Evolutionary conservation across 1,284 basidiomycete species (phyloP).

Genomic region (Takashimella koratensis): DNA sequence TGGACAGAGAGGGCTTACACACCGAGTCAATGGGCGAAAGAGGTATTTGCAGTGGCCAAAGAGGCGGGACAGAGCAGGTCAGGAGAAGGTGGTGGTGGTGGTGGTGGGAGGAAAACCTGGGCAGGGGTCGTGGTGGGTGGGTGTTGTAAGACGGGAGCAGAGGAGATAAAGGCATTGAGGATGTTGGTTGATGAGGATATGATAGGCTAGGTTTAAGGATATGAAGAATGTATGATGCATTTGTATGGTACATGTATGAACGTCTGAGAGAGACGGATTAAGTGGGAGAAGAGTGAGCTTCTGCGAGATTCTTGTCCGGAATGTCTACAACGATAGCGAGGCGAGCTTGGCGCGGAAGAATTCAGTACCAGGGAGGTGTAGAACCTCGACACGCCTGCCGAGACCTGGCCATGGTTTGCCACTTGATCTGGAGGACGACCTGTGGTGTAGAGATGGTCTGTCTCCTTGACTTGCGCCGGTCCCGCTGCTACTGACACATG

Average conservation of each 20-base stretch:
- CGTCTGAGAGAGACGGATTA: neutral
- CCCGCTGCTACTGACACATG: neutral
- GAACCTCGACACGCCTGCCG: conserved; percentile 45
- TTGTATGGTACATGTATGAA: neutral
- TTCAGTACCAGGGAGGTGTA: conserved; percentile 16
- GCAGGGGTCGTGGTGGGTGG: conserved; percentile 62
- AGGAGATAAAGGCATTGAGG: conserved; percentile 53
- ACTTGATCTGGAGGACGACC: conserved; percentile 57
- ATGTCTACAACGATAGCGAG: neutral
- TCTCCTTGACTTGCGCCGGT: conserved; percentile 1
- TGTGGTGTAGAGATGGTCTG: conserved; percentile 6
- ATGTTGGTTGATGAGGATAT: conserved; percentile 10
- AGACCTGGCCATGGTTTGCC: conserved; percentile 75
- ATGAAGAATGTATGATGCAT: neutral
- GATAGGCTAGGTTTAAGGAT: neutral
- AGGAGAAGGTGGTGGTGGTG: neutral
- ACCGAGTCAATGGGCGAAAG: conserved; percentile 52
- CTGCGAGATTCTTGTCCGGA: neutral
- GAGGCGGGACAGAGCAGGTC: conserved; percentile 11
- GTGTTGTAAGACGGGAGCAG: conserved; percentile 63
- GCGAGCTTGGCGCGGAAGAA: too few relatives aligned
- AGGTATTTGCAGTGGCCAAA: conserved; percentile 45
- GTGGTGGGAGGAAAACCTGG: conserved; percentile 50
- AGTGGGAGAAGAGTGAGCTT: neutral
- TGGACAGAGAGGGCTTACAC: conserved; percentile 49